Evolutionary conservation across 257 asterid species (phyloP).

Genomic region (Jacaranda mimosifolia): DNA sequence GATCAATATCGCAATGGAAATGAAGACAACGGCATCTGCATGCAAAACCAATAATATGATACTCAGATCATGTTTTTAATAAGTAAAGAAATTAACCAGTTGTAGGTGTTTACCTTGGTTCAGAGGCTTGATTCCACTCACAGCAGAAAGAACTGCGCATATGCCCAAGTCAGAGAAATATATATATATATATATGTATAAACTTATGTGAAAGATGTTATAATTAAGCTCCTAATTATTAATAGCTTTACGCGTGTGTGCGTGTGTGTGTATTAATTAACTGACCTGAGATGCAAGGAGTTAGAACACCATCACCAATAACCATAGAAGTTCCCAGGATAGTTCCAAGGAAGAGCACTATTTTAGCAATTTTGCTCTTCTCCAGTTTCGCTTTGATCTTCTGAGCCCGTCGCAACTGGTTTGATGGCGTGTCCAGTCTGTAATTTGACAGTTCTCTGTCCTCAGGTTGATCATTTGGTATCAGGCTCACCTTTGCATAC

Average conservation of each 20-base stretch:
- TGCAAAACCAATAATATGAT: slow-evolving; percentile 29
- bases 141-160: slow-evolving; percentile 76
- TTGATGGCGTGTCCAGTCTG: slow-evolving; percentile 56
- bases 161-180: slow-evolving; percentile 1
- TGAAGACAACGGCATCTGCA: slow-evolving; percentile 57
- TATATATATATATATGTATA: not conserved
- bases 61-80: not conserved
- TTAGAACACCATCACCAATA: slow-evolving; percentile 83
- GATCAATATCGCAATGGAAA: slow-evolving; percentile 64
- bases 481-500: slow-evolving; percentile 69
- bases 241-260: no score
- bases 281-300: slow-evolving; percentile 82
- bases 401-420: slow-evolving; percentile 55
- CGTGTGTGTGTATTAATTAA: not conserved
- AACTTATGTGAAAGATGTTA: not conserved
- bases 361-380: slow-evolving; percentile 55
- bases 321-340: slow-evolving; percentile 90
- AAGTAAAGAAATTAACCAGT: no score
- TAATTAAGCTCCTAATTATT: not conserved
- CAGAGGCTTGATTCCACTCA: slow-evolving; percentile 63
- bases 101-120: slow-evolving; percentile 30
- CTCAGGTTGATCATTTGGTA: slow-evolving; percentile 75
- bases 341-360: slow-evolving; percentile 60
- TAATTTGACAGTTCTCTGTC: slow-evolving; percentile 69
- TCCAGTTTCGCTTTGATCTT: slow-evolving; percentile 60